Evolutionary conservation across 495 filamentous ascomycete species (phyloP), one percentile per base, ranked within the genome.

Genomic region (Aspergillus haitiensis): DNA sequence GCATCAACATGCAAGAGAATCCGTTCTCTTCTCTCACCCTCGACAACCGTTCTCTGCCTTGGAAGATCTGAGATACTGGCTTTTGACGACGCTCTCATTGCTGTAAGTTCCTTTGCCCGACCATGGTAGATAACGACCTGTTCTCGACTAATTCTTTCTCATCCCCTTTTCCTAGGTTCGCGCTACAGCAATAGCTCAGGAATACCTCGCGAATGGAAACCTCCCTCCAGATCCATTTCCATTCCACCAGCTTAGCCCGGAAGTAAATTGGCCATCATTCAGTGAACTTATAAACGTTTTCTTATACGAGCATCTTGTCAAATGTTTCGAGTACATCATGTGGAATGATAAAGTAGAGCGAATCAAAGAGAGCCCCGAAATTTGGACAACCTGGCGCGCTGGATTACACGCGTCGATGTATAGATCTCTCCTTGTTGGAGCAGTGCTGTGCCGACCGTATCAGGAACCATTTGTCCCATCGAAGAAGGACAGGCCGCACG

Each of bases 371-470:
- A 18, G n/a, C 5, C 1, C 12, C n/a, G 6, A 7, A 47, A 47
- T 21, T 5, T 47, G 5, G 44, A 18, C 16, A 16, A 7, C 27
- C n/a, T 53, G 50, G 50, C 15, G 36, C 18, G 50, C 36, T 6
- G 36, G 33, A 10, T 53, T 37, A 33, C 50, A 53, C 33, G 33
- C 33, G 8, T n/a, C 50, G 10, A 53, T 53, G 33, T 39, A 53
- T 9, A 7, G 13, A 11, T 8, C 12, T 32, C 39, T 53, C 11
- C 34, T 53, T n/a, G 7, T 32, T n/a, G 33, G 50, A 0, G 50
- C 50, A 7, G 50, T 39, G 12, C 50, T 53, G 6, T 53, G 33
- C 8, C 50, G 50, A 16, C 33, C 50, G 1, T 53, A 53, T 21
- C 33, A 53, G 50, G 31, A 52, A 16, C 48, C 48, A 6, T 18